phyloP scores from a whole-genome alignment of 1,284 basidiomycete genomes.

The Ustilago nuda region DNA sequence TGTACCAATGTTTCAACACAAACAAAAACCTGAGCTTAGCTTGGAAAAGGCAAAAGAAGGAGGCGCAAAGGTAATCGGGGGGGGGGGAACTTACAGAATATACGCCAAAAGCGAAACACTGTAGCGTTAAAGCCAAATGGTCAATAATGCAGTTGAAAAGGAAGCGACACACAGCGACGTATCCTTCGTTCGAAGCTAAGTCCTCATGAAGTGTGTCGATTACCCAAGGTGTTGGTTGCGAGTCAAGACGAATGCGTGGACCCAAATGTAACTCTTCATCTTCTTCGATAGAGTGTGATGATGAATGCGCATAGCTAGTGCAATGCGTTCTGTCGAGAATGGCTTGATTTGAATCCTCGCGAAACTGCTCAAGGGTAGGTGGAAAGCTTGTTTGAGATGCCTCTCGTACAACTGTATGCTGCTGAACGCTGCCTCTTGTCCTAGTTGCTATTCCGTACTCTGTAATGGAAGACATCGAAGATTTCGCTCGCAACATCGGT shows the following conservation, averaged over 20 bases:
- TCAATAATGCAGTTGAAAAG: slow-evolving; percentile 45
- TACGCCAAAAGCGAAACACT: slow-evolving; percentile 23
- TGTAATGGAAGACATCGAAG: not conserved
- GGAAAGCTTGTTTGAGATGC: not conserved
- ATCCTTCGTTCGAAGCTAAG: slow-evolving; percentile 27
- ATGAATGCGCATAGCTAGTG: not conserved
- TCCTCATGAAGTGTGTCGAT: slow-evolving; percentile 19
- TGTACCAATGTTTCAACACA: not conserved
- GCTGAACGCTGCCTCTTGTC: not conserved
- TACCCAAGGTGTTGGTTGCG: slow-evolving; percentile 1
- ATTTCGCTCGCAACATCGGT: not conserved
- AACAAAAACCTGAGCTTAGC: not conserved
- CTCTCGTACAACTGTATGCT: not conserved
- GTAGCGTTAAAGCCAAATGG: slow-evolving; percentile 28
- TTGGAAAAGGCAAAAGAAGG: not conserved
- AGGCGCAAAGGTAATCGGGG: not conserved
- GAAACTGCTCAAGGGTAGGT: too few species aligned
- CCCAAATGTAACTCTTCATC: slow-evolving; percentile 8
- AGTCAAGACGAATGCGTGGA: slow-evolving; percentile 7
- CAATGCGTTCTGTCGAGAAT: not conserved
- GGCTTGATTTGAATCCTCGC: not conserved
- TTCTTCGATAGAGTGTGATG: not conserved
- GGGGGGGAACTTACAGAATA: slow-evolving; percentile 24
- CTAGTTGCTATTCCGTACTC: not conserved
- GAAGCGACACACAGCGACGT: slow-evolving; percentile 31